These are phyloP conservation scores for Quercus berberidifolia DNA, from an alignment of 306 rosid species.

Conservation along the genomic window DNA sequence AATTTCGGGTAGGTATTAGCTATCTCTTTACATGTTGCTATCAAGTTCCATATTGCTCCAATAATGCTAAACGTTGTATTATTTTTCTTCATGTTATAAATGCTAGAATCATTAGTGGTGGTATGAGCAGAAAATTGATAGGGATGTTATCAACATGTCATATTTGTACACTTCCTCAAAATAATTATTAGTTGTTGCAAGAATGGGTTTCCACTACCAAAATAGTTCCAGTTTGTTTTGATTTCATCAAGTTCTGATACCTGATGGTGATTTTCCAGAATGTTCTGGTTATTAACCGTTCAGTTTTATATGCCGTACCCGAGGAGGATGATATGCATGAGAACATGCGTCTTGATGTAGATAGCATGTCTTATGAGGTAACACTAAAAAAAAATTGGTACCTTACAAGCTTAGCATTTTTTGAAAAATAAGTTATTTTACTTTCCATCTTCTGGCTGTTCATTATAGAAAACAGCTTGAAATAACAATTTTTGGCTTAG, in stretches of 20 bases:
- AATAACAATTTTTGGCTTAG: conserved; percentile 1
- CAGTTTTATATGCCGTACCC: not conserved
- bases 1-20: conserved; percentile 10
- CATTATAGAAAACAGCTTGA: not conserved
- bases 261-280: conserved; percentile 12
- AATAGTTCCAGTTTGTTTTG: not conserved
- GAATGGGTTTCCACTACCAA: not conserved
- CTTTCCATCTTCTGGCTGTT: not conserved
- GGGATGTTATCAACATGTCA: not conserved
- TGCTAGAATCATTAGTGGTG: not conserved
- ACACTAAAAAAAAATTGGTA: not conserved
- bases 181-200: not conserved
- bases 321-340: not conserved
- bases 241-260: not conserved
- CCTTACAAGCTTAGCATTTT: not conserved
- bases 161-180: not conserved
- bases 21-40: not conserved
- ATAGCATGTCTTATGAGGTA: conserved; percentile 27
- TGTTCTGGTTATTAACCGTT: not conserved
- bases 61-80: not conserved
- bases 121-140: not conserved
- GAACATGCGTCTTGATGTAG: not conserved
- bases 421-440: not conserved
- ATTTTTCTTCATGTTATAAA: not conserved
- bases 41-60: not conserved